Conservation (phyloP, 2,329 filamentous ascomycete genomes). For the Colletotrichum australisinense region DNA sequence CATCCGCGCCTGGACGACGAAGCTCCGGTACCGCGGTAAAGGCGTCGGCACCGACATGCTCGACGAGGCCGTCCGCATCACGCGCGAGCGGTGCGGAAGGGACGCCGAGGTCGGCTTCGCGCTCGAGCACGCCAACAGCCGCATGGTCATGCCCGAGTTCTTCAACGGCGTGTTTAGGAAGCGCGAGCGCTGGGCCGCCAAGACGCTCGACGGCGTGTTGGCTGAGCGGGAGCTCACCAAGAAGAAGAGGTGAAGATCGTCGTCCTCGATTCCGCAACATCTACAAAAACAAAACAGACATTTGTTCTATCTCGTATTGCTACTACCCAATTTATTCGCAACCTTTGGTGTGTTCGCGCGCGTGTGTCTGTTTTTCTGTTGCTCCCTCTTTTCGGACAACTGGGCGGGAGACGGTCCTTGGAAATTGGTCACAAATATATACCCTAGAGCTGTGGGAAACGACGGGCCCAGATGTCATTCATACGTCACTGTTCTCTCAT, state of each 20-base stretch:
- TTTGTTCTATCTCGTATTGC: background rate
- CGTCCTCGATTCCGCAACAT: background rate
- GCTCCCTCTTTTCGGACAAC: background rate
- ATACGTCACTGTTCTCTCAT: background rate
- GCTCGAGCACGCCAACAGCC: conserved; percentile 80
- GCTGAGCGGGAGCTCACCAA: conserved; percentile 58
- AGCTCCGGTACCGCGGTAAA: conserved; percentile 73
- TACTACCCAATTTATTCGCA: background rate
- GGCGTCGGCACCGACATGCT: conserved; percentile 81
- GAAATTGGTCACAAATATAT: conserved; percentile 6
- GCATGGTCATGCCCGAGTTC: conserved; percentile 68
- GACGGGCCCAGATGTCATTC: background rate
- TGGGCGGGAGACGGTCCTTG: background rate
- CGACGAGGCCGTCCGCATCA: conserved; percentile 76
- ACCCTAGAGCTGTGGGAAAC: background rate
- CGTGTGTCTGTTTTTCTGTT: background rate
- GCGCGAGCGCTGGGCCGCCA: conserved; percentile 68
- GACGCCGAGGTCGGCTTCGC: conserved; percentile 79
- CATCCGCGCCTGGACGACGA: conserved; percentile 86
- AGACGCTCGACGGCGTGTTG: conserved; percentile 62
- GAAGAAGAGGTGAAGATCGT: conserved; percentile 56
- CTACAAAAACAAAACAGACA: background rate
- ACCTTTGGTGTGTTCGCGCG: background rate
- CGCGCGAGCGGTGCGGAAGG: conserved; percentile 75
- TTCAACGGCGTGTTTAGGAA: conserved; percentile 72